Evolutionary conservation across 2,329 filamentous ascomycete species (phyloP).

Genomic region (Cercospora brassicicola): DNA sequence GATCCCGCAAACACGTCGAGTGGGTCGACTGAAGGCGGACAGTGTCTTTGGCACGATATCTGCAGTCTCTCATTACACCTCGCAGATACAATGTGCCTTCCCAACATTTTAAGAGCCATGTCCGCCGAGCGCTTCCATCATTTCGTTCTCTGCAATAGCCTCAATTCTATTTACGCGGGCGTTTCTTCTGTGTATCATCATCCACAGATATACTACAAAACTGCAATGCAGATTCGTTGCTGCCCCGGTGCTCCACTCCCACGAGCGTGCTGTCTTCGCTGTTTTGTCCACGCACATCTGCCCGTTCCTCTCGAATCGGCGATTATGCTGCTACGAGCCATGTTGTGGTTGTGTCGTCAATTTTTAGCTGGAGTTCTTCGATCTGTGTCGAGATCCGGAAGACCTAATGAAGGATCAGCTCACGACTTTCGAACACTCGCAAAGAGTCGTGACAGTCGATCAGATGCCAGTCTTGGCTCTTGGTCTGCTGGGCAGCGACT

Average conservation of each 20-base stretch:
- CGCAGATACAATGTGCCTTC: neutral
- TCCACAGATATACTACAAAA: neutral
- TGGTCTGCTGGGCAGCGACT: slow-evolving; percentile 14
- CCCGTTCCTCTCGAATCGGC: neutral
- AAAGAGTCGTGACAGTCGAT: slow-evolving; percentile 2
- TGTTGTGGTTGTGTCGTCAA: neutral
- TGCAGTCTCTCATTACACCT: neutral
- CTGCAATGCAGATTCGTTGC: neutral
- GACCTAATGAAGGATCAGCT: slow-evolving; percentile 23
- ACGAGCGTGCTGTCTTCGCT: slow-evolving; percentile 13
- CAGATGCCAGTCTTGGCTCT: slow-evolving; percentile 18
- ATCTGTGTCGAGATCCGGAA: slow-evolving; percentile 18
- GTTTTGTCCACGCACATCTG: neutral
- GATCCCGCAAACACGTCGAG: neutral
- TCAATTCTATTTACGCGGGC: neutral
- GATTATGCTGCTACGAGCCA: slow-evolving; percentile 5
- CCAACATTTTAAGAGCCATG: neutral
- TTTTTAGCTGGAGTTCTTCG: neutral
- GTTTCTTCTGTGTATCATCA: neutral
- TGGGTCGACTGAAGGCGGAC: neutral
- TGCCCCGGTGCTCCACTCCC: neutral
- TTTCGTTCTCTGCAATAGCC: neutral
- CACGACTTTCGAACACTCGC: neutral
- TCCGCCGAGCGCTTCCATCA: neutral
- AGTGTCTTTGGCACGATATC: neutral